phyloP scores from a whole-genome alignment of 257 asterid species.

The Solanum tacnaense region DNA sequence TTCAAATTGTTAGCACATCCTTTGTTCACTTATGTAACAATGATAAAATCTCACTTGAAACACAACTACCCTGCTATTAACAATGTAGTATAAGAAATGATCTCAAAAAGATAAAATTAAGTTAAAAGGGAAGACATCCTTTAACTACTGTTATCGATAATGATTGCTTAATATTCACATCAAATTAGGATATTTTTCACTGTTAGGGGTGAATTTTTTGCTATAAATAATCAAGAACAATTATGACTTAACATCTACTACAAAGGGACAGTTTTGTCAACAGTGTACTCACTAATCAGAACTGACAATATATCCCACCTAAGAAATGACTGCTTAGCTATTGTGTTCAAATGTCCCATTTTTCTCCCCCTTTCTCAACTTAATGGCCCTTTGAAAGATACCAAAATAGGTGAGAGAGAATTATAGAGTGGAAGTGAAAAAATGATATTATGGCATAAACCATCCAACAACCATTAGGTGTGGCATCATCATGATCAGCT shows the following conservation, averaged over 20 bases:
- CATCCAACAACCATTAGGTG: conserved; percentile 17
- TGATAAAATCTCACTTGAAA: background rate
- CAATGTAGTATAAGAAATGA: background rate
- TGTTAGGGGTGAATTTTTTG: background rate
- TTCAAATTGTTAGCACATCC: background rate
- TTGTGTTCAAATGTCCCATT: conserved; percentile 26
- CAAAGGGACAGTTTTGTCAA: background rate
- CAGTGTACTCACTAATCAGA: background rate
- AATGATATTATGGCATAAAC: background rate
- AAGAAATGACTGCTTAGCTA: conserved; percentile 16
- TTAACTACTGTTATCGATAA: background rate
- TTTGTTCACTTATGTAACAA: background rate
- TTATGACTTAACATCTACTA: background rate
- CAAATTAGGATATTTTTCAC: background rate
- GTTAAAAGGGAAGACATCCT: background rate
- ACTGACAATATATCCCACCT: conserved; percentile 19
- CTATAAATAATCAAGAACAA: background rate
- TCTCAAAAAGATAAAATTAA: background rate
- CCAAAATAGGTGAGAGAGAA: background rate
- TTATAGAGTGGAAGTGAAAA: background rate
- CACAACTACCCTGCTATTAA: background rate
- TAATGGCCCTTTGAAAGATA: background rate
- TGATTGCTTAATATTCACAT: background rate
- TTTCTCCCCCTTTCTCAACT: conserved; percentile 5
- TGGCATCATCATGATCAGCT: conserved; percentile 3